Evolutionary conservation across 192 early-diverging fungal genomes (phyloP), one percentile per base, ranked within the genome.

Genomic region (Coemansia sp.): DNA sequence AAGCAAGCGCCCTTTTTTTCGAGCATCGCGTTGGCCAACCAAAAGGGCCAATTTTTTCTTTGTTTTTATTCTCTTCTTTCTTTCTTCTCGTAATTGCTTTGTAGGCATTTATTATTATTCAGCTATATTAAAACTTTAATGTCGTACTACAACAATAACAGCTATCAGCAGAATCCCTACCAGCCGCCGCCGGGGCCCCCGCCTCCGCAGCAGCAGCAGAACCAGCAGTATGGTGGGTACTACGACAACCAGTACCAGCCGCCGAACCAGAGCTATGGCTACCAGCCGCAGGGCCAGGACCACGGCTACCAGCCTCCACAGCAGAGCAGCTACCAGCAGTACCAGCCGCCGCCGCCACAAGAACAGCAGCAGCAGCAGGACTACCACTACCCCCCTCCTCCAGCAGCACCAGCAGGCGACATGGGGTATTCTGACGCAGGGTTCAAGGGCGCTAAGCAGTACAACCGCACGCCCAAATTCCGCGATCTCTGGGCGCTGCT

Each of bases 401-500:
- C 55, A 13, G 28, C 66, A 30, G 43, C 60, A n/a, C 54, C 45
- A 14, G 43, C 49, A 4, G 36, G 38, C 8, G n/a, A 33, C 26
- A 27, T 3, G 9, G 33, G 37, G 34, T 38, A 40, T 46, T 59
- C 50, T 42, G 39, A 20, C 1, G 55, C 51, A 3, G 64, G 60
- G 47, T 67, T 50, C 17, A 67, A 67, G 40, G 72, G 64, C n/a
- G 64, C 61, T 14, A 57, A 67, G 47, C 50, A 72, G 60, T 78
- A 67, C 64, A 72, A 64, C 60, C 56, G 53, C 27, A 53, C 61
- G 33, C 77, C 77, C 37, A 65, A 65, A 46, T 78, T 74, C 52
- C 77, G 67, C 19, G 77, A 78, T 56, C 46, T 61, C 38, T 78
- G 77, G 77, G 77, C 77, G 4, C 71, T 71, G 8, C 38, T 74